Evolutionary conservation across 257 asterid genomes (phyloP).

Genomic region (Verbascum thapsus): DNA sequence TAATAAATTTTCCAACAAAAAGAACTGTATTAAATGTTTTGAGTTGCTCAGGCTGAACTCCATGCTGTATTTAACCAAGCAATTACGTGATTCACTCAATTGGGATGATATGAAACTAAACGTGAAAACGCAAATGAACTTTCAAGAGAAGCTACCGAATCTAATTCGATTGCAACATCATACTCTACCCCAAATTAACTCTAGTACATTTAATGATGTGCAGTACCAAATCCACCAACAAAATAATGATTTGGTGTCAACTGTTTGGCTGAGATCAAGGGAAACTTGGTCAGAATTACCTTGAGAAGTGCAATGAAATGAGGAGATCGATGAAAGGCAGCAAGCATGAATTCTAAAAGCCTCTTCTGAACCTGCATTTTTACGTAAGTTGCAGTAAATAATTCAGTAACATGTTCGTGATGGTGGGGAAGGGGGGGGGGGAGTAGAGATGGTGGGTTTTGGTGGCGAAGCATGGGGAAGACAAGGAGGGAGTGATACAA

Average conservation of each 20-base stretch:
- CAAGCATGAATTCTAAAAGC: conserved; percentile 85
- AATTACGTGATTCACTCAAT: conserved; percentile 5
- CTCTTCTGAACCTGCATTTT: conserved; percentile 73
- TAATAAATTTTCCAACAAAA: too few relatives aligned
- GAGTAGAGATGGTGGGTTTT: background rate
- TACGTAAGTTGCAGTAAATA: conserved; percentile 24
- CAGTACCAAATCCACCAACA: background rate
- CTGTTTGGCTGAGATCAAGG: background rate
- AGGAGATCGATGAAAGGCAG: conserved; percentile 83
- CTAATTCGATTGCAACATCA: background rate
- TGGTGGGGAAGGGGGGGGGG: background rate
- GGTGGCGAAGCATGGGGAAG: conserved; percentile 3
- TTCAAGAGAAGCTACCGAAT: conserved; percentile 2
- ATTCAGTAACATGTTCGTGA: conserved; percentile 11
- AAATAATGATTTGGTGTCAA: background rate
- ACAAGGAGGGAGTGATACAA: background rate
- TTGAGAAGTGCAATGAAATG: conserved; percentile 79
- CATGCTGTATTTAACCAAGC: background rate
- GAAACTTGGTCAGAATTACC: conserved; percentile 45
- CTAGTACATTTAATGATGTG: background rate
- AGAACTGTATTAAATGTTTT: background rate
- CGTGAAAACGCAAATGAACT: background rate
- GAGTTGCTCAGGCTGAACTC: conserved; percentile 6
- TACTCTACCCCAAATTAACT: background rate
- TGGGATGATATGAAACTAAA: background rate